Evolutionary conservation across 192 early-diverging fungal species (phyloP), one percentile per base, ranked within the genome.

Genomic region (Bifiguratus adelaidae): DNA sequence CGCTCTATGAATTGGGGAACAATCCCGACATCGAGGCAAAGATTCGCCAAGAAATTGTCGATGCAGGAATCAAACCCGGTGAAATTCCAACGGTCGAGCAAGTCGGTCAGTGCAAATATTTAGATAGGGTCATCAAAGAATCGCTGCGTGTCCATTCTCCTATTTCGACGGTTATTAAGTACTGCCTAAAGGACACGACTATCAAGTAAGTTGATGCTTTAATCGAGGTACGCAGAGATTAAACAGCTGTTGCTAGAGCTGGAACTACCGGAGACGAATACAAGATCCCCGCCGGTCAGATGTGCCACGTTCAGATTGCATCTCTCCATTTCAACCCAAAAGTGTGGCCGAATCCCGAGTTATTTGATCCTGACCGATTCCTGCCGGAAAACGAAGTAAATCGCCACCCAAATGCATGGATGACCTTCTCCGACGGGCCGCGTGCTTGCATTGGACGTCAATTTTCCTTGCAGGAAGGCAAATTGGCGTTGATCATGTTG

Each of bases 391-490:
- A 68, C 30, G 70, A 74, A 43, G 41, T 51, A 15, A 63, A 67
- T 41, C 57, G 73, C 23, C 61, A 60, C 11, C 34, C 35, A 2
- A 65, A 53, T 30, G 67, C 73, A 18, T 81, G 76, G 76, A 38
- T 77, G 32, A 69, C 74, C 7, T 77, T 77, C 42, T 64, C 58
- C 12, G 58, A 55, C 13, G 37, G 37, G 37, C 13, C 55, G n/a
- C 65, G 76, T 15, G 53, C 58, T 7, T 81, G 78, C 42, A 71
- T 81, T 41, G 78, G 78, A 13, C 52, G 67, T 30, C 65, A 63
- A 35, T 71, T 81, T 58, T 70, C 78, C 24, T 27, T 81, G 26
- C 57, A 70, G 52, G 78, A 81, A 53, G 68, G 68, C 4, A 74
- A 69, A 32, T 70, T 73, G 6, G 66, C 73, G 7, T 28, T 73